Evolutionary conservation across 2,329 filamentous ascomycete genomes (phyloP).

Genomic region (Plectosphaerella cucumerina): DNA sequence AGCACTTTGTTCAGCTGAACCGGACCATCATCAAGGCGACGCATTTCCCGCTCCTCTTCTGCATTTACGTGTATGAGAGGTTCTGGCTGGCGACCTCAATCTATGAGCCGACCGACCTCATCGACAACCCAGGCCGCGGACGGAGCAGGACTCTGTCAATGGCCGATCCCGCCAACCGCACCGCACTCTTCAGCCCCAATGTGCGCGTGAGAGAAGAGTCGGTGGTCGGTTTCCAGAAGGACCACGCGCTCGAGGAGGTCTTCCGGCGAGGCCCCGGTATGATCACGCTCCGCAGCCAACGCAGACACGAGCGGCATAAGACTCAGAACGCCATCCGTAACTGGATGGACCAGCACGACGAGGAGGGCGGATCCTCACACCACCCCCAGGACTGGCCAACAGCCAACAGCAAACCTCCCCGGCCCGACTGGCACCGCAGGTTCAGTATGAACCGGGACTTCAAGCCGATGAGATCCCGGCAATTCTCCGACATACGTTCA

Average conservation of each 20-base stretch:
- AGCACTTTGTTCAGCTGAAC: conserved; percentile 79
- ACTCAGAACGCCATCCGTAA: conserved; percentile 78
- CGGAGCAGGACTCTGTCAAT: conserved; percentile 51
- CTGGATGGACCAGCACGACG: conserved; percentile 79
- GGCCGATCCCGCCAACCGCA: conserved; percentile 48
- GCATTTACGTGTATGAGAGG: conserved; percentile 84
- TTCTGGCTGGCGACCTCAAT: conserved; percentile 70
- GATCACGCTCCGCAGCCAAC: conserved; percentile 54
- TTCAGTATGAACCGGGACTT: conserved; percentile 47
- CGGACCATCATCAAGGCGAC: conserved; percentile 88
- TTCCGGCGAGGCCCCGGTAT: conserved; percentile 72
- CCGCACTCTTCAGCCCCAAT: conserved; percentile 69
- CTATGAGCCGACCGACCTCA: conserved; percentile 78
- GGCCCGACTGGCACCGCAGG: conserved; percentile 45
- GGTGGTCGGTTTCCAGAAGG: conserved; percentile 83
- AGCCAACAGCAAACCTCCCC: conserved; percentile 36
- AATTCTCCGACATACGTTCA: conserved; percentile 54
- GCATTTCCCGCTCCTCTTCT: conserved; percentile 81
- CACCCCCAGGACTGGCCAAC: conserved; percentile 42
- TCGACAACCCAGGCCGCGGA: conserved; percentile 63
- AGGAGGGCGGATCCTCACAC: conserved; percentile 37
- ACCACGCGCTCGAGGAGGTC: conserved; percentile 85
- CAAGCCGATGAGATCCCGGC: conserved; percentile 39
- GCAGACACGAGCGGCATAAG: conserved; percentile 62
- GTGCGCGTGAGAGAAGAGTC: conserved; percentile 77